phyloP scores from a whole-genome alignment of 1,284 basidiomycete genomes.

The Ustilago xerochloae region DNA sequence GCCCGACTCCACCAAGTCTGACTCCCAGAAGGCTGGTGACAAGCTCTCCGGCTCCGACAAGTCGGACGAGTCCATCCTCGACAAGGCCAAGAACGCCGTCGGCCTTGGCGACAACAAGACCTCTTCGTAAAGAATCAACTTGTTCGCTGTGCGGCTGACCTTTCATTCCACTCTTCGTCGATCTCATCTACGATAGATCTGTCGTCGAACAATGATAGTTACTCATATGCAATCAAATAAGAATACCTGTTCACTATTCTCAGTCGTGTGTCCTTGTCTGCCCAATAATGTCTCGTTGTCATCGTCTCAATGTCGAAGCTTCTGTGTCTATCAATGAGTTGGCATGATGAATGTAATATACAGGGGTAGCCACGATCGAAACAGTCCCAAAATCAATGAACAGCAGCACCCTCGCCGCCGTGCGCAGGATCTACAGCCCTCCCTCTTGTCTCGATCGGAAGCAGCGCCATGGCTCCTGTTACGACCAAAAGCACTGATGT shows the following conservation, averaged over 20 bases:
- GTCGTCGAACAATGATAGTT: background rate
- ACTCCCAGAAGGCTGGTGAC: conserved; percentile 72
- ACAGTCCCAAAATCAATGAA: background rate
- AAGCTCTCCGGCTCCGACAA: conserved; percentile 69
- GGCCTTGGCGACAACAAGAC: conserved; percentile 47
- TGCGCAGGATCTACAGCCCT: conserved; percentile 9
- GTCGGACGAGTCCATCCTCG: conserved; percentile 50
- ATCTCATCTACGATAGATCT: background rate
- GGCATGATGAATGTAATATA: background rate
- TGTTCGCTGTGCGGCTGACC: background rate
- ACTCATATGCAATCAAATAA: conserved; percentile 22
- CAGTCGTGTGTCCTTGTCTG: background rate
- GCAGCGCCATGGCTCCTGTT: conserved; percentile 30
- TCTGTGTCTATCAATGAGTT: no score
- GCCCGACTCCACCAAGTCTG: conserved; percentile 68
- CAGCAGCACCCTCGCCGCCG: background rate
- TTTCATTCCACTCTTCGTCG: background rate
- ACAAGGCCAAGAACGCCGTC: conserved; percentile 58
- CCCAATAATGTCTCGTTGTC: background rate
- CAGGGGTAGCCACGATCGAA: background rate
- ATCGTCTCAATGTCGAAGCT: background rate
- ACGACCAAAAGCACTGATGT: conserved; percentile 30
- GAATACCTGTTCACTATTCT: background rate
- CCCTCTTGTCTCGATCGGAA: conserved; percentile 52
- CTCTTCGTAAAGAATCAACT: conserved; percentile 15